Evolutionary conservation across 1,284 basidiomycete genomes (phyloP).

Genomic region (Xerocomus amazonicus): DNA sequence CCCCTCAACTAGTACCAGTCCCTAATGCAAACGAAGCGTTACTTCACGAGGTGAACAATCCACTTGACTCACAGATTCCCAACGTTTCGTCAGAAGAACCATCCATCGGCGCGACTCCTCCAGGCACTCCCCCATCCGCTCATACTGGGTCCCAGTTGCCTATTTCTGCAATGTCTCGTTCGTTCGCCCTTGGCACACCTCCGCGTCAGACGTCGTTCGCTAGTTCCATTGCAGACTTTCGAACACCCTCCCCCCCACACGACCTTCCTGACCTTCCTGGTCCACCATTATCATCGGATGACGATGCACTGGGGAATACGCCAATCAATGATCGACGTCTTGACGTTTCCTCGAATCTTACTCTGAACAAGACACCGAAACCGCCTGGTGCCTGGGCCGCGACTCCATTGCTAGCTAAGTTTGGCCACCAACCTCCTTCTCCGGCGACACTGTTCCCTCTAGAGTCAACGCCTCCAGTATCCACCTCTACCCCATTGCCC

Average conservation of each 20-base stretch:
- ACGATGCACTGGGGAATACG: constrained; percentile 27
- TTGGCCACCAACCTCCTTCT: constrained; percentile 14
- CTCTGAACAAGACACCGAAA: constrained; percentile 55
- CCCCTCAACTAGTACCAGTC: constrained; percentile 13
- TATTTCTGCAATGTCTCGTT: constrained; percentile 12
- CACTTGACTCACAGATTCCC: constrained; percentile 4
- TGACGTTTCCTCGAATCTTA: constrained; percentile 28
- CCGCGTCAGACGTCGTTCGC: constrained; percentile 43
- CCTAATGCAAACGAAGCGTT: constrained; percentile 9
- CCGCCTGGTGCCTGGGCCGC: constrained; percentile 68
- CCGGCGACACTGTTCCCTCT: constrained; percentile 28
- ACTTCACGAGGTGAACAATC: constrained; percentile 17
- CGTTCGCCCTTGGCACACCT: constrained; percentile 45
- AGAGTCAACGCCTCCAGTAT: constrained; percentile 34
- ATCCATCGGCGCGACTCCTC: constrained; percentile 22
- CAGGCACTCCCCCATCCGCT: constrained; percentile 21
- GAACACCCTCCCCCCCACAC: constrained; percentile 60
- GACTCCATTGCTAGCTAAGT: constrained; percentile 46
- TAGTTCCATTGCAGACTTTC: constrained; percentile 45
- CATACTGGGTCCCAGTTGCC: constrained; percentile 1
- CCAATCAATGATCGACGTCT: constrained; percentile 26
- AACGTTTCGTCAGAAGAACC: constrained; percentile 2
- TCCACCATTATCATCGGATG: constrained; percentile 53
- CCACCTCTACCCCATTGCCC: constrained; percentile 26
- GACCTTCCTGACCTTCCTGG: constrained; percentile 57